These are phyloP conservation scores for Neurospora sp. DNA, from an alignment of 495 filamentous ascomycete species.

Conservation along the genomic window DNA sequence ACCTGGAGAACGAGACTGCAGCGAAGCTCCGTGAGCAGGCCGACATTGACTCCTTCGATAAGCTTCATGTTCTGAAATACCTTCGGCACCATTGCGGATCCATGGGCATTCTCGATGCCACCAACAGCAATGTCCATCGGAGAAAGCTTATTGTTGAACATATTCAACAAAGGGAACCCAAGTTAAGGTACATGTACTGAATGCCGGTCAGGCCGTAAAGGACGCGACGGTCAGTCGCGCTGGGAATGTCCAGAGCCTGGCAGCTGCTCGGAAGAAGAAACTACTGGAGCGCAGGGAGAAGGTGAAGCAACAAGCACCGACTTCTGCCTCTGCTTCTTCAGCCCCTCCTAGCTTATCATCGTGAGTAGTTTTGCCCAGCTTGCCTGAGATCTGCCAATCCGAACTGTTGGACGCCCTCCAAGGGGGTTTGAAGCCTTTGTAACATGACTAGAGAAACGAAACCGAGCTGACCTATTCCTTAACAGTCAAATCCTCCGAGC, in stretches of 20 bases:
- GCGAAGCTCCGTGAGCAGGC: conserved; percentile 78
- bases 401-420: background rate
- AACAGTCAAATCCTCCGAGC: background rate
- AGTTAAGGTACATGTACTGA: conserved; percentile 30
- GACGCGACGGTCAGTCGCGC: background rate
- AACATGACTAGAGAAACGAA: background rate
- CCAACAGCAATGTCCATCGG: conserved; percentile 83
- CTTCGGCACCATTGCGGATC: conserved; percentile 70
- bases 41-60: conserved; percentile 86
- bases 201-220: background rate
- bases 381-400: background rate
- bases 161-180: conserved; percentile 72
- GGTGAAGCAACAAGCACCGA: background rate
- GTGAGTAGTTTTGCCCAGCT: background rate
- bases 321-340: background rate
- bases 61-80: conserved; percentile 61
- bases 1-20: conserved; percentile 68
- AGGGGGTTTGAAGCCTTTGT: background rate
- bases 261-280: background rate
- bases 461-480: background rate
- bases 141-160: conserved; percentile 73
- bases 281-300: background rate
- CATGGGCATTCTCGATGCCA: conserved; percentile 95
- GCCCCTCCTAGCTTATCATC: background rate
- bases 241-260: background rate